Evolutionary conservation across 257 asterid genomes (phyloP), one percentile per base, ranked within the genome.

Genomic region (Striga asiatica): DNA sequence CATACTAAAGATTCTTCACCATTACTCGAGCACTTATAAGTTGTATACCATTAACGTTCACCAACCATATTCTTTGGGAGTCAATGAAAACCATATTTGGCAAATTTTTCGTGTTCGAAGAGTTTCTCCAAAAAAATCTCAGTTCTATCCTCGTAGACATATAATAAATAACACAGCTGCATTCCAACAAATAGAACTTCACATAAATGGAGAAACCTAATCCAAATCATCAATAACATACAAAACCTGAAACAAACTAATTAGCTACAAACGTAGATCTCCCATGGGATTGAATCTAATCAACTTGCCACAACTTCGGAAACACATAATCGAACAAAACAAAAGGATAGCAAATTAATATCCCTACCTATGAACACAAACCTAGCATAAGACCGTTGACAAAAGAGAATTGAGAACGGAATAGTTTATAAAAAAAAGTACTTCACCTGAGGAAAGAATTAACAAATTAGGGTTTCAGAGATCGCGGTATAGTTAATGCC

Each of bases 381-480:
- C 56, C 60, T 21, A 39, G 46, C 1, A 52, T 12, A 17, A 64
- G 32, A 25, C 48, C 66, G 55, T 31, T 13, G 2, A 51, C 18
- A 20, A 14, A 28, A 42, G 49, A n/a, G 38, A 22, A 10, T 17
- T n/a, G 52, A 46, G 32, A 55, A 27, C n/a, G n/a, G n/a, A n/a
- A n/a, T 29, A 50, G 28, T 8, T n/a, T 41, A 23, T 2, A 18
- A 27, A 63, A 34, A 24, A 31, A 16, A 29, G n/a, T 12, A 58
- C 0, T 5, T 3, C 39, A 68, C 69, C 71, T 34, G 69, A 34
- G 25, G 19, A 18, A 38, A 58, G 14, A 66, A 57, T 14, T 23
- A 37, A 6, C 16, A 31, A 64, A 55, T 64, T 64, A 68, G 78
- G 75, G 69, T 41, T 67, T 64, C 65, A 28, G 41, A 22, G 62